A percentile compares a stretch with the other conserved stretches of the same genome.
phyloP scores from a whole-genome alignment of 768 basidiomycete genomes.

The Kwoniella botswanensis region DNA sequence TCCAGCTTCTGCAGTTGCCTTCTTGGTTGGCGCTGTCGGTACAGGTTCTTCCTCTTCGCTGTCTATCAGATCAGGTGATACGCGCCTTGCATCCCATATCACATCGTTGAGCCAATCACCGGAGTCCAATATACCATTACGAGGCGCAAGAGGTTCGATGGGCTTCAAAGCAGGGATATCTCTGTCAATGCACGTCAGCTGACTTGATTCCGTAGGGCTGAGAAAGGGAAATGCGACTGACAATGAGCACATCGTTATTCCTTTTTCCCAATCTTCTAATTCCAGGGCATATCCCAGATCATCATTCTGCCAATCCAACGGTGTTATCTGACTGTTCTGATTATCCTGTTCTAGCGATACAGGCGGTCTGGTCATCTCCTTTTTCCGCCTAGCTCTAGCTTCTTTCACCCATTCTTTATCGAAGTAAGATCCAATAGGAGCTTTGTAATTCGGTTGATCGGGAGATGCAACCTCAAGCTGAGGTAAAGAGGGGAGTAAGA shows the following conservation, averaged over 20 bases:
- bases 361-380: conserved; percentile 37
- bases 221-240: conserved; percentile 20
- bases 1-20: not conserved
- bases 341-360: conserved; percentile 15
- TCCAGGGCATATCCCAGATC: conserved; percentile 35
- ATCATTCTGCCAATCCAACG: conserved; percentile 11
- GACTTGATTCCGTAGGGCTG: too few relatives aligned
- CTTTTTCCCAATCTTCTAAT: conserved; percentile 53
- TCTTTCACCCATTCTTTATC: conserved; percentile 42
- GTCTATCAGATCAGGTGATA: conserved; percentile 42
- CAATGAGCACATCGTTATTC: conserved; percentile 50
- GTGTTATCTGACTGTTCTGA: not conserved
- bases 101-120: conserved; percentile 56
- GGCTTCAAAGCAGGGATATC: conserved; percentile 18
- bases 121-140: conserved; percentile 50
- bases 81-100: conserved; percentile 48
- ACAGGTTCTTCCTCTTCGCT: conserved; percentile 39
- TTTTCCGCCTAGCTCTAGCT: conserved; percentile 26
- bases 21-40: conserved; percentile 5
- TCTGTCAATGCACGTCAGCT: conserved; percentile 1
- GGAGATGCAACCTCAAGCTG: conserved; percentile 10
- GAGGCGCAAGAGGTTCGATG: conserved; percentile 41
- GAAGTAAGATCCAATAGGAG: conserved; percentile 38
- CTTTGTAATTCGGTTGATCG: conserved; percentile 31
- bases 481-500: conserved; percentile 26